These are phyloP conservation scores for Phytophthora idaei DNA, from an alignment of 352 stramenopile species.

Conservation along the genomic window DNA sequence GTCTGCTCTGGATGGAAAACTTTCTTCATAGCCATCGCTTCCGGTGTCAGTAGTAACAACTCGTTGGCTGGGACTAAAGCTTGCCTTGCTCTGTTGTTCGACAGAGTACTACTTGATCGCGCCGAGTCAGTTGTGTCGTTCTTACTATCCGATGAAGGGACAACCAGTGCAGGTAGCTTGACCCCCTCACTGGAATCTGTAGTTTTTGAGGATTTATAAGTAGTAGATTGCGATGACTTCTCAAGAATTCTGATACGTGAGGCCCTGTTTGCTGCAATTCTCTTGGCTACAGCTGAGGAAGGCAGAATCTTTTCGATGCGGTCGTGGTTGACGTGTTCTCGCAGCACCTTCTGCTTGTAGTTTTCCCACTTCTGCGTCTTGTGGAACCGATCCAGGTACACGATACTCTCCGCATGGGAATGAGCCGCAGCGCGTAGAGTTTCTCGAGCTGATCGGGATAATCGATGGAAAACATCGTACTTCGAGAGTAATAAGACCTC, in stretches of 20 bases:
- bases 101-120: neutral
- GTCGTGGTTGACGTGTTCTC: slow-evolving; percentile 51
- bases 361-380: slow-evolving; percentile 74
- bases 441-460: slow-evolving; percentile 61
- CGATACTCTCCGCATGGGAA: slow-evolving; percentile 50
- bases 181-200: neutral
- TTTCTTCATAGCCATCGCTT: slow-evolving; percentile 22
- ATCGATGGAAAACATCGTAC: slow-evolving; percentile 79
- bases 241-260: neutral
- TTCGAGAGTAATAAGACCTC: slow-evolving; percentile 77
- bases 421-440: slow-evolving; percentile 54
- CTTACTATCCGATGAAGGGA: neutral
- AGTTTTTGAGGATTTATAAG: neutral
- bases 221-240: neutral
- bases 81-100: slow-evolving; percentile 6
- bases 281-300: slow-evolving; percentile 6
- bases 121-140: neutral
- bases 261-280: neutral
- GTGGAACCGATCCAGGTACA: slow-evolving; percentile 73
- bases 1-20: slow-evolving; percentile 33
- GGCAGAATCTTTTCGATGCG: slow-evolving; percentile 56
- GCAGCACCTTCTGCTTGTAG: slow-evolving; percentile 58
- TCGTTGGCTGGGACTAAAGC: slow-evolving; percentile 63
- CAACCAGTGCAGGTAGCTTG: slow-evolving; percentile 1
- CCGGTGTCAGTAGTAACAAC: slow-evolving; percentile 48